Percentiles rank a stretch among this genome's conserved stretches.
Conservation (phyloP, 768 basidiomycete genomes). For the Lactifluus volemus region DNA sequence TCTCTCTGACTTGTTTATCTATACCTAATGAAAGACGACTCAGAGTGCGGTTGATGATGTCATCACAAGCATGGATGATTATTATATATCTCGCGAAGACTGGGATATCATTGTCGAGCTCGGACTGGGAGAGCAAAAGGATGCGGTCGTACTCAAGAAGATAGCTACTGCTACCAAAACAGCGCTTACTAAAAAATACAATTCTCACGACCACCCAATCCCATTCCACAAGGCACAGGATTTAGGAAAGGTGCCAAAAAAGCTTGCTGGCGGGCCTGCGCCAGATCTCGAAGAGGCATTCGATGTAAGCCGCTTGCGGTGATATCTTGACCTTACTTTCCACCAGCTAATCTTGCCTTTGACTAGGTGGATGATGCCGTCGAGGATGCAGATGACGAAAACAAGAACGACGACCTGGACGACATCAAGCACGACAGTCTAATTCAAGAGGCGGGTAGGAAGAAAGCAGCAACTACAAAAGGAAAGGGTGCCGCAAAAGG, state of each 20-base stretch:
- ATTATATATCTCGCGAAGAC: slow-evolving; percentile 88
- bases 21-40: neutral
- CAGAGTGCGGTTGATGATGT: slow-evolving; percentile 76
- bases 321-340: neutral
- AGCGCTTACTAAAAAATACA: slow-evolving; percentile 87
- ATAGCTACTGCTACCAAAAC: slow-evolving; percentile 76
- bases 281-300: slow-evolving; percentile 92
- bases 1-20: neutral
- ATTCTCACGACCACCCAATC: slow-evolving; percentile 82
- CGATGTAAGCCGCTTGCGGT: slow-evolving; percentile 42
- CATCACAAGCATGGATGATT: slow-evolving; percentile 87
- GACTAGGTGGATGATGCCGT: slow-evolving; percentile 18
- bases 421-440: slow-evolving; percentile 28
- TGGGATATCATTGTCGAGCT: slow-evolving; percentile 96
- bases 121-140: slow-evolving; percentile 73
- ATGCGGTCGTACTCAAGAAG: slow-evolving; percentile 71
- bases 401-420: slow-evolving; percentile 18
- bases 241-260: slow-evolving; percentile 73
- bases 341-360: neutral
- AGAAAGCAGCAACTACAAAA: slow-evolving; percentile 6
- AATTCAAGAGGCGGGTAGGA: slow-evolving; percentile 20
- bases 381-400: slow-evolving; percentile 21
- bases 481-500: slow-evolving; percentile 13
- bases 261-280: slow-evolving; percentile 58
- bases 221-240: slow-evolving; percentile 88